These are phyloP conservation scores for Inga laurina DNA, from an alignment of 306 rosid species.

Conservation along the genomic window DNA sequence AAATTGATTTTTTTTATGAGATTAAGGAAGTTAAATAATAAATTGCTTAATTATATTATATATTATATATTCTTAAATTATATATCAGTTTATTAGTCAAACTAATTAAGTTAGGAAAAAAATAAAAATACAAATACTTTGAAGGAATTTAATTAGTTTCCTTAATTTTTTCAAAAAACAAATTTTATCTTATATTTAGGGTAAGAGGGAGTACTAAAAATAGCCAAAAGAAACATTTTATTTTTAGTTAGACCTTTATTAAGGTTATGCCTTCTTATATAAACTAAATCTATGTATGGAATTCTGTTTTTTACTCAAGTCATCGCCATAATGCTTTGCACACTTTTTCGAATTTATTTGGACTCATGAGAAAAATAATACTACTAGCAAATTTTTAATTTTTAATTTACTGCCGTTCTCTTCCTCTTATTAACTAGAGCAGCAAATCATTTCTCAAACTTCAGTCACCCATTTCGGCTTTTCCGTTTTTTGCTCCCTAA, in stretches of 20 bases:
- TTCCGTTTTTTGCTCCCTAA: not conserved
- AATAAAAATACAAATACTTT: no score
- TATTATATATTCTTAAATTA: no score
- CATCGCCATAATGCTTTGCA: not conserved
- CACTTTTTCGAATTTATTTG: not conserved
- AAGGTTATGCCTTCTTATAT: not conserved
- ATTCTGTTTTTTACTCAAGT: not conserved
- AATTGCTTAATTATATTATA: no score
- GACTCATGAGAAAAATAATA: not conserved
- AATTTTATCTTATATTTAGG: no score
- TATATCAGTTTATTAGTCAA: no score
- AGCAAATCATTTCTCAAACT: not conserved
- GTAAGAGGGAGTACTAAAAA: accelerated
- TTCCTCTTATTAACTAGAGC: not conserved
- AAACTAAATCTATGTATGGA: not conserved
- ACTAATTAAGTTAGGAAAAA: no score
- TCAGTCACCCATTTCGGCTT: not conserved
- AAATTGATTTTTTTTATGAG: no score
- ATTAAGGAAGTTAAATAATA: no score
- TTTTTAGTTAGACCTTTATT: not conserved
- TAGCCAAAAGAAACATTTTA: not conserved
- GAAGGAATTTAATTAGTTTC: no score
- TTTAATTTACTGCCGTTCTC: not conserved
- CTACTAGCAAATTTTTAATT: not conserved
- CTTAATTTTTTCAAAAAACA: no score